phyloP scores from a whole-genome alignment of 2,329 filamentous ascomycete genomes.

The Cylindrodendrum hubeiense region DNA sequence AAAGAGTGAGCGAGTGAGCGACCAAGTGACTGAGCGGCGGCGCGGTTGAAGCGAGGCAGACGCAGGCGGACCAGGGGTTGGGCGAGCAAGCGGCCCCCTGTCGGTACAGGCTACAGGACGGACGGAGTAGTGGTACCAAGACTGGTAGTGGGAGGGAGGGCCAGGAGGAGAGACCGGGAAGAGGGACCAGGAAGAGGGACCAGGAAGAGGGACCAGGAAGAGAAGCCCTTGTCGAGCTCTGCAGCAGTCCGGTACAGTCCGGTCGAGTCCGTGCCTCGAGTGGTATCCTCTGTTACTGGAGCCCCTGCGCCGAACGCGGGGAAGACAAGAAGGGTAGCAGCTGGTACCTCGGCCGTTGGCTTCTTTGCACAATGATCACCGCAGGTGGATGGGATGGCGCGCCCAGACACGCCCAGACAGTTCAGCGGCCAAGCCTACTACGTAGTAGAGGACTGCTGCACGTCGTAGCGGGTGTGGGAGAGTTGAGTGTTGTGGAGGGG shows the following conservation, averaged over 20 bases:
- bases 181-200: conserved; percentile 5
- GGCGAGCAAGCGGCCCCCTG: conserved; percentile 31
- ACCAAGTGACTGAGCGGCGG: conserved; percentile 30
- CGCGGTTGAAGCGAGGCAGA: conserved; percentile 42
- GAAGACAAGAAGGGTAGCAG: conserved; percentile 27
- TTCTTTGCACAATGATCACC: conserved; percentile 9
- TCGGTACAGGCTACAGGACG: conserved; percentile 13
- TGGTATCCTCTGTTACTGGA: conserved; percentile 37
- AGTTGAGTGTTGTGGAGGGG: conserved; percentile 23
- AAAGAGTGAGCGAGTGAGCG: conserved; percentile 40
- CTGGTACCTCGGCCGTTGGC: conserved; percentile 21
- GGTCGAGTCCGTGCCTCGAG: conserved; percentile 31
- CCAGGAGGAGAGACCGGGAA: conserved; percentile 5
- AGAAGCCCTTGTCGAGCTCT: conserved; percentile 21
- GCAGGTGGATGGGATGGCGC: neutral
- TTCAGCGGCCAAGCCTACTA: too few species aligned
- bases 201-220: conserved; percentile 1
- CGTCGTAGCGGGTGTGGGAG: conserved; percentile 3
- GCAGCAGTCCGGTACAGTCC: conserved; percentile 26
- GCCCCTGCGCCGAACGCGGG: conserved; percentile 26
- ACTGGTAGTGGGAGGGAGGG: too few species aligned
- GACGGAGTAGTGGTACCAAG: conserved; percentile 1
- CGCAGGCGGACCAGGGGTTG: conserved; percentile 43
- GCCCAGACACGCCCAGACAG: neutral
- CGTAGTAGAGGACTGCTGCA: too few species aligned